These are phyloP conservation scores for Knoxdaviesia capensis DNA, from an alignment of 2,329 filamentous ascomycete genomes.

Conservation along the genomic window DNA sequence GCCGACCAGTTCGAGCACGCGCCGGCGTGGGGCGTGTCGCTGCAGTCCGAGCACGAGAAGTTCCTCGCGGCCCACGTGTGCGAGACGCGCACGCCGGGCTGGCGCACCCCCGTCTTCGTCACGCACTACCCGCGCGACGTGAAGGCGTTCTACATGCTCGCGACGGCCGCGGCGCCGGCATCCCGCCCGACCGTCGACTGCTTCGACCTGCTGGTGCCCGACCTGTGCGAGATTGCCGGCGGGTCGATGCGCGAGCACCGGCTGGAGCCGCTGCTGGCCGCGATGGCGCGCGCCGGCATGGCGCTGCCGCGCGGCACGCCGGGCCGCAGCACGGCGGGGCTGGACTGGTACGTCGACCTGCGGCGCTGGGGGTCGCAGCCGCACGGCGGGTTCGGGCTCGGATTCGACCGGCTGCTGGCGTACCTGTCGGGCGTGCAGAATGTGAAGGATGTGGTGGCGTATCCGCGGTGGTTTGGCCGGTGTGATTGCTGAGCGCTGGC, in stretches of 20 bases:
- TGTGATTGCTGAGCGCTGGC: constrained; percentile 31
- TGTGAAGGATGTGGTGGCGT: constrained; percentile 68
- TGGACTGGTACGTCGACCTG: constrained; percentile 79
- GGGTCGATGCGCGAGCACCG: constrained; percentile 81
- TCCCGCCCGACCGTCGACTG: constrained; percentile 50
- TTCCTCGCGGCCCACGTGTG: constrained; percentile 55
- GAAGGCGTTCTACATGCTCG: constrained; percentile 67
- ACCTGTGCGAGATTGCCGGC: constrained; percentile 70
- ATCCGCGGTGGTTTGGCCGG: constrained; percentile 53
- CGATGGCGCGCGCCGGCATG: constrained; percentile 52
- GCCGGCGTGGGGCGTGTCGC: constrained; percentile 50
- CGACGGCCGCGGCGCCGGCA: not conserved
- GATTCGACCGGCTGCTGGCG: constrained; percentile 70
- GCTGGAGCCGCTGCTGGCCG: constrained; percentile 40
- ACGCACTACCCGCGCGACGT: constrained; percentile 77
- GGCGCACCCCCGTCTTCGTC: constrained; percentile 58
- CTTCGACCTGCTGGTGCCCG: constrained; percentile 76
- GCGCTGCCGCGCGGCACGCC: constrained; percentile 12
- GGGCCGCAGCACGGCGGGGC: constrained; percentile 8
- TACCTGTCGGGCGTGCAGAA: constrained; percentile 69
- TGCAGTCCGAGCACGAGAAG: constrained; percentile 86
- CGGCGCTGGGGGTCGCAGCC: constrained; percentile 80
- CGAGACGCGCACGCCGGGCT: constrained; percentile 20
- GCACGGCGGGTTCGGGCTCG: constrained; percentile 78
- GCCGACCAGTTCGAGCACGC: constrained; percentile 39